Evolutionary conservation across 2,329 filamentous ascomycete species (phyloP), one percentile per base, ranked within the genome.

Genomic region (Aspergillus caelatus): DNA sequence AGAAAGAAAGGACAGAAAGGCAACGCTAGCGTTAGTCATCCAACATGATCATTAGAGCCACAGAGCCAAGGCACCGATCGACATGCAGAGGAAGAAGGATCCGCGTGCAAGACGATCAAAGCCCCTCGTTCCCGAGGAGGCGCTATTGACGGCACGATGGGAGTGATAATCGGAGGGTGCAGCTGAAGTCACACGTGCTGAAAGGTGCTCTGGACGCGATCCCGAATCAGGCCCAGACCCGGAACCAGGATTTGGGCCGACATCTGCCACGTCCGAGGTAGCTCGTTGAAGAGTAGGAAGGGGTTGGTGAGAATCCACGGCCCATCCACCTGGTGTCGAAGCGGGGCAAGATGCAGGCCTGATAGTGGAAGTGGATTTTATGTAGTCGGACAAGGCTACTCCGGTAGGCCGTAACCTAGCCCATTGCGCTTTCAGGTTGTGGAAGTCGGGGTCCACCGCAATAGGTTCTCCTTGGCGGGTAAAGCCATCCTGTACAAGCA

Each of bases 381-480:
- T 84, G 79, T 96, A 96, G 32, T 85, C 85, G 2, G 86, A 84
- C 58, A 84, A 85, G 48, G 84, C 83, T 48, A 94, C 85, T 39
- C 92, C 91, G 0, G 87, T 87, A 0, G 93, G 92, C 9, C 81
- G 85, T 59, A 92, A 80, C 4, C 86, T 90, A 8, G 88, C 88
- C 93, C 93, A 96, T 69, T 92, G 88, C 32, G 81, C 83, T 80
- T 89, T 88, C 63, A 96, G 84, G 75, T 95, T 95, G 70, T 82
- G 75, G 75, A 94, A 96, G 74, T 96, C 93, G 0, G 93, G 92
- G 7, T 80, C 80, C 32, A 93, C 81, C 0, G 92, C 91, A 0
- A 84, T 91, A 0, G 93, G 93, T 0, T 86, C 92, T 59, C 93
- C 93, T 56, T 85, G 85, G 68, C 91, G 86, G 0, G 86, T 85